A percentile compares a stretch with the other conserved stretches of the same genome.
These are phyloP conservation scores for Ceriops tagal DNA, from an alignment of 345 rosid genomes.

Conservation along the genomic window DNA sequence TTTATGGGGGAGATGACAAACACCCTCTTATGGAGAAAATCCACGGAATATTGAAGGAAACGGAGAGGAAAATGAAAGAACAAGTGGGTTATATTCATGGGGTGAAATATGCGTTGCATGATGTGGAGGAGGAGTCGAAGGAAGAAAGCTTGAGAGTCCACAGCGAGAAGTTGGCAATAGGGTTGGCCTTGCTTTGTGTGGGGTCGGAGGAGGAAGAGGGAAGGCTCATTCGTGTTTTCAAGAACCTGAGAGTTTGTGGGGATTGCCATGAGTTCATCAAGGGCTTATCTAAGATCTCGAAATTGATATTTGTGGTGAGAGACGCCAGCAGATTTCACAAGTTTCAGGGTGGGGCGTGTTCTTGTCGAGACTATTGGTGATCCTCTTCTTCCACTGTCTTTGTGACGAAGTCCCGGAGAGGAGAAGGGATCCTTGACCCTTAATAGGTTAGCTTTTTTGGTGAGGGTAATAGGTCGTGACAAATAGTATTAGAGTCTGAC, in stretches of 20 bases:
- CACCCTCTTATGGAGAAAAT: conserved; percentile 54
- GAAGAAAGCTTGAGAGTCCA: conserved; percentile 73
- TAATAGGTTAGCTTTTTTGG: no score
- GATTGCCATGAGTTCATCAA: conserved; percentile 83
- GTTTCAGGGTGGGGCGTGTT: conserved; percentile 62
- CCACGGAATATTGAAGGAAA: conserved; percentile 46
- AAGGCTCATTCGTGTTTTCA: conserved; percentile 61
- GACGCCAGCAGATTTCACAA: conserved; percentile 82
- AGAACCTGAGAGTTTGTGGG: conserved; percentile 76
- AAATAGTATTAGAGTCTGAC: no score
- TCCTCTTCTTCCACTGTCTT: no score
- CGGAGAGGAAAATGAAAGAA: conserved; percentile 67
- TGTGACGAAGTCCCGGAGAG: no score
- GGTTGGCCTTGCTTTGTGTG: conserved; percentile 55
- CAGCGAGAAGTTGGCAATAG: conserved; percentile 85
- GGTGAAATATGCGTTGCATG: conserved; percentile 53
- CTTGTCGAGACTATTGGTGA: conserved; percentile 73
- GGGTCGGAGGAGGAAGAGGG: conserved; percentile 26
- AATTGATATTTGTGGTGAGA: conserved; percentile 54
- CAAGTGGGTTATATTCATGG: conserved; percentile 53
- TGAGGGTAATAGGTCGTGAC: no score
- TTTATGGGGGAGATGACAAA: conserved; percentile 54
- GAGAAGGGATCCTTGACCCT: no score
- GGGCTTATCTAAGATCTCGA: conserved; percentile 56
- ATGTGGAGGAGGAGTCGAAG: conserved; percentile 75